Base-by-base conservation (phyloP, 164 flowering plant species). In the Magnolia officinalis region DNA sequence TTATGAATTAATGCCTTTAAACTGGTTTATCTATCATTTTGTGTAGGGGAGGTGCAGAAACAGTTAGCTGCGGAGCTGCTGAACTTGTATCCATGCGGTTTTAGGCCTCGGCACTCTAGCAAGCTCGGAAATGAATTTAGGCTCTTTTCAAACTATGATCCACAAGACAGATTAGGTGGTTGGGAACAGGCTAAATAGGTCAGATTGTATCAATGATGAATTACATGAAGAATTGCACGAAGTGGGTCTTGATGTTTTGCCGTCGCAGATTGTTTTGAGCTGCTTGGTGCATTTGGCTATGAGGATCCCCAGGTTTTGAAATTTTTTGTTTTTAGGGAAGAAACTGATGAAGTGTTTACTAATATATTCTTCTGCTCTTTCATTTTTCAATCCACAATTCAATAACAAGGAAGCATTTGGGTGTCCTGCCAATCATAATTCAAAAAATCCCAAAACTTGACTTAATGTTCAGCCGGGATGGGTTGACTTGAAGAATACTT, bases 81-180 rank as follows among this genome's bases (percentile, higher is more conserved):
- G 80, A 92, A 87, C 50, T 77, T 94, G 82, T 87, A 77, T 70
- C 96, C 98, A 23, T 96, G 99, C 78, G 86, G 89, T 67, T 96
- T 96, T 80, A 85, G 88, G 82, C 99, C 98, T 49, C 89, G 82
- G 61, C 99, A 96, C 81, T 84, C 94, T 2, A 92, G 91, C 88
- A 96, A 96, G 83, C 93, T 94, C 11, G 97, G 99, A 74, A 96
- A 96, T 80, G 97, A 92, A 80, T 94, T 96, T 81, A 84, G 91
- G 67, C 83, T 96, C 37, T 92, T 91, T 76, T 92, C 94, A 74
- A 94, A 89, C 83, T 94, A 96, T 75, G 87, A 94, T 74, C 98
- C 98, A 9, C 91, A 85, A 50, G 77, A 66, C 61, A 88, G 97
- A 84, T 80, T 95, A 74, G 98, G 92, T 67, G 94, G 99, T 11